These are phyloP conservation scores for Tulasnella sp. DNA, from an alignment of 768 basidiomycete species.

Conservation along the genomic window DNA sequence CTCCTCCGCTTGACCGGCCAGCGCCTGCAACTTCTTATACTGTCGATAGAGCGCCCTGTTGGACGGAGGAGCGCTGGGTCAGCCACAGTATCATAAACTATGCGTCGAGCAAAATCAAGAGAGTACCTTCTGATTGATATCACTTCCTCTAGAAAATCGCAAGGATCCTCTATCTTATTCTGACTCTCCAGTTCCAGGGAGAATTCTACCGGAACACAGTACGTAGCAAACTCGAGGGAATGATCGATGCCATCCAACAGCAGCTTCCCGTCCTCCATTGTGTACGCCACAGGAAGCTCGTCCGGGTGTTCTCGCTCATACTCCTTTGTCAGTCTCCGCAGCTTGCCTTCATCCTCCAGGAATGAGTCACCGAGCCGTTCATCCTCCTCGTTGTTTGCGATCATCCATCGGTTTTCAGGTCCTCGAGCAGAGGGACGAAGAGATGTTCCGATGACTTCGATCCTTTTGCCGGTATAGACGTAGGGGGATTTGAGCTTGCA, in stretches of 20 bases:
- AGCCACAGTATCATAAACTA: neutral
- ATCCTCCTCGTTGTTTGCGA: neutral
- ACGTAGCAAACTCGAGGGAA: neutral
- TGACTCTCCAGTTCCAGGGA: neutral
- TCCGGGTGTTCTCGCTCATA: neutral
- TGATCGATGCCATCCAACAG: neutral
- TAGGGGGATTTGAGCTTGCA: neutral
- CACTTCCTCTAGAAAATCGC: neutral
- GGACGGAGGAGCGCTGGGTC: neutral
- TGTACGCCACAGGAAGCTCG: neutral
- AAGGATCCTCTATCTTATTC: neutral
- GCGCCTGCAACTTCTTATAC: neutral
- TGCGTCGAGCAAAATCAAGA: neutral
- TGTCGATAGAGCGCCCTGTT: neutral
- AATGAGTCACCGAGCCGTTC: neutral
- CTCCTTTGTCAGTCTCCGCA: neutral
- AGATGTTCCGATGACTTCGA: neutral
- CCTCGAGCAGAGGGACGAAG: neutral
- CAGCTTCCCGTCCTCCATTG: neutral
- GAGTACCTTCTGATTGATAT: neutral
- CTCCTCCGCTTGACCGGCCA: too few relatives aligned
- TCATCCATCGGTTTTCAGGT: neutral
- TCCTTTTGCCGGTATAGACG: neutral
- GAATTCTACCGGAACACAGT: neutral
- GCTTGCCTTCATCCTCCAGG: neutral